Base-by-base conservation (phyloP, 352 stramenopile genomes). In the Phytophthora crassamura region DNA sequence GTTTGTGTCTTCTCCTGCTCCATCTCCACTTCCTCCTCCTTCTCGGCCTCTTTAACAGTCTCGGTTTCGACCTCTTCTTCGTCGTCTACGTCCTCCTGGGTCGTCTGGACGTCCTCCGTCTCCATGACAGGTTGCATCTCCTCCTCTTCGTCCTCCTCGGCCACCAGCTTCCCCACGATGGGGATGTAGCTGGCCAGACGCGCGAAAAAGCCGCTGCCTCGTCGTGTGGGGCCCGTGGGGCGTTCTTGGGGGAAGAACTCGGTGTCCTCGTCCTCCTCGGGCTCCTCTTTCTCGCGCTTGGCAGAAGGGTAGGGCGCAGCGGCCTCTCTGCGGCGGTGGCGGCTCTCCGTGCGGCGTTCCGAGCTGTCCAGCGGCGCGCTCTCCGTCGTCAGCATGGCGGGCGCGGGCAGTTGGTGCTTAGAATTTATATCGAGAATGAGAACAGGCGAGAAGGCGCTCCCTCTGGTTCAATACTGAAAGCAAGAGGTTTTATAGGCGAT, bases 141-240 rank as follows among this genome's bases (percentile, higher is more conserved):
- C 14, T 64, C 56, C 10, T 67, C 68, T 7, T 75, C 59, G 1
- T 77, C 73, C 10, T 82, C 62, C 10, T 86, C 77, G 11, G 56
- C 66, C 25, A 88, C 70, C 9, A 88, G 45, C 43, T 86, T 85
- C 34, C 72, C 76, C 12, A 90, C 75, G 5, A 93, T 66, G 38
- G 84, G 84, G n/a, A 93, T 67, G 50, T 82, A 86, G 41, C 82
- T 88, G 28, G 88, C 77, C 6, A 91, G 53, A 1, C 82, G 82
- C 12, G 82, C 77, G 30, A 91, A 87, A 32, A 91, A 63, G 6
- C 74, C 67, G 42, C 57, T 52, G 14, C 42, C 60, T 25, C 40
- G 64, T 42, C 33, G 46, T 54, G 14, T 39, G 30, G 46, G 16
- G 54, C 34, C 33, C 46, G 56, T 10, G 15, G 40, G 28, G 45